Base-by-base conservation (phyloP, 352 stramenopile species). In the Aphanomyces invadans region DNA sequence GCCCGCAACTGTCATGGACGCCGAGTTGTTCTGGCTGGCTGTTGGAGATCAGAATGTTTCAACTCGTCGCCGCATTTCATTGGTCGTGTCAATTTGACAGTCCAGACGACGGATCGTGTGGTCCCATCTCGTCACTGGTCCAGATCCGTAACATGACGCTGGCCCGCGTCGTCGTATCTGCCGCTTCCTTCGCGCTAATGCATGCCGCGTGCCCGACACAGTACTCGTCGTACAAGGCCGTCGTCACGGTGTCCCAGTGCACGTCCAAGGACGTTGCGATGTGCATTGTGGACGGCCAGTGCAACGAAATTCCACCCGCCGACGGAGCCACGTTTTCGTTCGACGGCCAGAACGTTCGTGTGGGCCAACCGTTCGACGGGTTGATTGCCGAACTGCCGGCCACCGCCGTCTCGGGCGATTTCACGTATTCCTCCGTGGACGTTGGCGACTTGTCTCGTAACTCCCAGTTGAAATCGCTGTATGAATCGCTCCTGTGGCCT, bases 401-500 rank as follows among this genome's bases (percentile, higher is more conserved):
- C 44, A 19, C 44, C 23, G 44, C 44, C 44, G 21, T 25, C 12
- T 52, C 44, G 9, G 44, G 9, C 44, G 44, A 26, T 19, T 52
- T 52, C 23, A 52, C 44, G 12, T 52, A 52, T 52, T 9, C 44
- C 4, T 52, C 12, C 9, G 44, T 25, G 12, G 9, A 63, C 11
- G 55, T 63, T 2, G 55, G 55, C 21, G 36, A 48, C 25, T 49
- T 63, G 33, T 52, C 55, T 11, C 12, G 7, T 4, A 52, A 52
- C 42, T 25, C 55, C 19, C 29, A 32, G 55, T 17, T 63, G 11
- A 42, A 25, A 26, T 42, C 29, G 2, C 23, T 63, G 55, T 63
- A 63, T 2, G 55, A 10, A 42, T n/a, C n/a, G n/a, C n/a, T n/a
- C n/a, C 25, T 28, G 17, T 29, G 10, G 7, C 10, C 19, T 11